Percentiles rank a stretch among this genome's conserved stretches.
Conservation (phyloP, 78 protist genomes). For the Dictyostelium discoideum region DNA sequence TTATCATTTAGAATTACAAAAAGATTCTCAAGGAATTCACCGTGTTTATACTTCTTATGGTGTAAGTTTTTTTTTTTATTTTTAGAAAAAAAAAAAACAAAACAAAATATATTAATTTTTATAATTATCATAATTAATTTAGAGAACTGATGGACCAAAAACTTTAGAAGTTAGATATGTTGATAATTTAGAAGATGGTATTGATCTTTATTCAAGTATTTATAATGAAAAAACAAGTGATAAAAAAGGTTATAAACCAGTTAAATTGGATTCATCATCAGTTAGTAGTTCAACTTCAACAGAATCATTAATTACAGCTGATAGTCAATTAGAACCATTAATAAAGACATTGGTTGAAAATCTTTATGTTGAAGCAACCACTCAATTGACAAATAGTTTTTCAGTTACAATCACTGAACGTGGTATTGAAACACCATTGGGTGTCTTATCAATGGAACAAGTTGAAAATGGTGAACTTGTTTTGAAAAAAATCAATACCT, state of each 20-base stretch:
- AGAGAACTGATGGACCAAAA: slow-evolving; percentile 67
- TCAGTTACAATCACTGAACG: slow-evolving; percentile 38
- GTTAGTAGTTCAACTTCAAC: background rate
- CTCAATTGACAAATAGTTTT: slow-evolving; percentile 22
- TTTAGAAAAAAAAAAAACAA: background rate
- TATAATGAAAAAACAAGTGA: slow-evolving; percentile 56
- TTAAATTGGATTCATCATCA: background rate
- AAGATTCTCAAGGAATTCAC: background rate
- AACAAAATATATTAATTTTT: background rate
- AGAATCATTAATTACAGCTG: background rate
- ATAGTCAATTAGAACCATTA: background rate
- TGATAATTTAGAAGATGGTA: slow-evolving; percentile 7
- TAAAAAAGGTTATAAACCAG: slow-evolving; percentile 63
- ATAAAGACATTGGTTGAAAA: background rate
- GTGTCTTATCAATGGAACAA: slow-evolving; percentile 55
- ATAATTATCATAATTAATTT: background rate
- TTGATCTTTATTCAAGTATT: background rate
- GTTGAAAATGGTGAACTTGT: slow-evolving; percentile 18
- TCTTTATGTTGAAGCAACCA: slow-evolving; percentile 40
- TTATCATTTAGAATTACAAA: slow-evolving; percentile 58
- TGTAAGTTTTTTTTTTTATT: slow-evolving; percentile 22
- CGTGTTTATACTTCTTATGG: slow-evolving; percentile 59
- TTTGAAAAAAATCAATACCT: slow-evolving; percentile 10
- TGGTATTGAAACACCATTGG: slow-evolving; percentile 72
- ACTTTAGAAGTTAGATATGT: slow-evolving; percentile 35